Percentiles rank a stretch among this genome's conserved stretches.
phyloP scores from a whole-genome alignment of 75 land plant genomes.

The Pinus albicaulis region DNA sequence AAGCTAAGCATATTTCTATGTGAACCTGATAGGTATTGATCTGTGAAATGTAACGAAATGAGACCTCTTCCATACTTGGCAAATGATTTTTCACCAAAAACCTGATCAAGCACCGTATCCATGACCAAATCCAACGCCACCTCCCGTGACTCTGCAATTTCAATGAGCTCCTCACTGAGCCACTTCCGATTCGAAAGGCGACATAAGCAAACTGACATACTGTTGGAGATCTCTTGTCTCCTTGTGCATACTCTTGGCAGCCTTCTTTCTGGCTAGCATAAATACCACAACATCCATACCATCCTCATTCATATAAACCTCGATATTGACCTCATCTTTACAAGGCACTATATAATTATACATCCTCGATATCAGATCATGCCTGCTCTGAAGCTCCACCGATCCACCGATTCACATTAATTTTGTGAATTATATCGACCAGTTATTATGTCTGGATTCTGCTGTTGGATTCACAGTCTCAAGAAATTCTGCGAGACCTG shows the following conservation, averaged over 20 bases:
- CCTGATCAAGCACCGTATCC: slow-evolving; percentile 24
- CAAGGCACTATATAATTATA: slow-evolving; percentile 57
- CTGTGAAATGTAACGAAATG: slow-evolving; percentile 80
- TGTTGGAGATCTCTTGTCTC: slow-evolving; percentile 68
- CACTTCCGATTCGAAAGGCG: slow-evolving; percentile 56
- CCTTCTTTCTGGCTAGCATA: slow-evolving; percentile 70
- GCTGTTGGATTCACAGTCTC: no score
- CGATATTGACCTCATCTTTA: slow-evolving; percentile 75
- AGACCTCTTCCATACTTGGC: slow-evolving; percentile 60
- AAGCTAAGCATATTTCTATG: slow-evolving; percentile 74
- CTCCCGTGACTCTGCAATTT: no score
- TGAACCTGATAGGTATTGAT: slow-evolving; percentile 53
- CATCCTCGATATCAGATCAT: slow-evolving; percentile 75
- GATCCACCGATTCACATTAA: no score
- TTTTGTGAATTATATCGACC: no score
- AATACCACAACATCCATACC: slow-evolving; percentile 81
- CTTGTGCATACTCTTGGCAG: slow-evolving; percentile 79
- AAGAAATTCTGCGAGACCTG: no score
- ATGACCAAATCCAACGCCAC: no score
- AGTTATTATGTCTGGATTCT: no score
- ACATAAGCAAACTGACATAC: slow-evolving; percentile 41
- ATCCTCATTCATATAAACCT: slow-evolving; percentile 90
- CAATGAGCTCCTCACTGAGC: slow-evolving; percentile 19
- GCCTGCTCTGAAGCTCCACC: slow-evolving; percentile 82
- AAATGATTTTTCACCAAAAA: slow-evolving; percentile 89